These are phyloP conservation scores for Sabuloglossum arenarium DNA, from an alignment of 495 filamentous ascomycete species.

Conservation along the genomic window DNA sequence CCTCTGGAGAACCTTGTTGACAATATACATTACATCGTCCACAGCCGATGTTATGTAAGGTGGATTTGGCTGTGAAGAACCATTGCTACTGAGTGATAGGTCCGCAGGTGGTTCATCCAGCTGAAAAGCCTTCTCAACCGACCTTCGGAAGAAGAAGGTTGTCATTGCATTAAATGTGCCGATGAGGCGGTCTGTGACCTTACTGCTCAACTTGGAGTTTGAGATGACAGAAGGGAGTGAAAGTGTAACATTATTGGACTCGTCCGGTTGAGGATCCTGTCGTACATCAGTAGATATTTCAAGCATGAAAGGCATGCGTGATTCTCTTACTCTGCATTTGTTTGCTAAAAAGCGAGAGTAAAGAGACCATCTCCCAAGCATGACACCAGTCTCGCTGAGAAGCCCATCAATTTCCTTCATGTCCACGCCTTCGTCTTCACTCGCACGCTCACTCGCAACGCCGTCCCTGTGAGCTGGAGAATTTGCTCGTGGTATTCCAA, in stretches of 20 bases:
- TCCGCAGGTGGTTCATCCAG: constrained; percentile 82
- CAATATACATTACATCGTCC: constrained; percentile 98
- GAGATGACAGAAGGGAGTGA: constrained; percentile 45
- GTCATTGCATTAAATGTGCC: constrained; percentile 72
- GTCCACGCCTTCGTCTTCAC: constrained; percentile 79
- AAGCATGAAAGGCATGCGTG: constrained; percentile 4
- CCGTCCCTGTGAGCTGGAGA: constrained; percentile 44
- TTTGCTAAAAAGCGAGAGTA: constrained; percentile 76
- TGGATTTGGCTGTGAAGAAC: constrained; percentile 43
- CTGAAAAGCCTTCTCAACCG: constrained; percentile 93
- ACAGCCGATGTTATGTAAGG: constrained; percentile 91
- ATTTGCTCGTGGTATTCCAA: constrained; percentile 22
- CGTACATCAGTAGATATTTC: constrained; percentile 8
- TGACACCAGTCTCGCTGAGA: constrained; percentile 66
- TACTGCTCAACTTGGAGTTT: constrained; percentile 53
- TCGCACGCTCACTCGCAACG: constrained; percentile 25
- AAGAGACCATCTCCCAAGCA: constrained; percentile 84
- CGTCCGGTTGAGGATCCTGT: constrained; percentile 9
- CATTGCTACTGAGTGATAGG: constrained; percentile 49
- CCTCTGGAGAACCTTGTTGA: constrained; percentile 73
- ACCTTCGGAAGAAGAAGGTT: constrained; percentile 88
- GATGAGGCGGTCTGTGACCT: constrained; percentile 50
- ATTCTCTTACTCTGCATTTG: constrained; percentile 48
- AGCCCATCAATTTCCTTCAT: constrained; percentile 86
- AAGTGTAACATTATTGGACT: constrained; percentile 18